phyloP scores from a whole-genome alignment of 495 filamentous ascomycete species.

The Neurospora tetrasperma region DNA sequence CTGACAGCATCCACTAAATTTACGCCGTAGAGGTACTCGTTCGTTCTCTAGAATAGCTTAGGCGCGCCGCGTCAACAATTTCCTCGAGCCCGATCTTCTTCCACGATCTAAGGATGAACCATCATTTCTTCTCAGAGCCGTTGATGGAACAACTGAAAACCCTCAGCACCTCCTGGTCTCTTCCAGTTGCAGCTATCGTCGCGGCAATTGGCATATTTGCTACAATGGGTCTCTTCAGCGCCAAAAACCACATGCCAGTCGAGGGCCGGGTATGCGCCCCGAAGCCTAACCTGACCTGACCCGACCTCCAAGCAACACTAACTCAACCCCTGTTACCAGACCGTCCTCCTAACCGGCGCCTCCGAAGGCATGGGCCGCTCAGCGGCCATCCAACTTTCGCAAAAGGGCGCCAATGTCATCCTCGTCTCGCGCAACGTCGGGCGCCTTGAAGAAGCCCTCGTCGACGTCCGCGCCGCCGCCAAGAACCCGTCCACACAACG shows the following conservation, averaged over 20 bases:
- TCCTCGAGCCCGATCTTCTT: neutral
- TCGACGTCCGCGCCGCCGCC: constrained; percentile 55
- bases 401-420: constrained; percentile 77
- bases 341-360: constrained; percentile 78
- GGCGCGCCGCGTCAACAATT: neutral
- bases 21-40: neutral
- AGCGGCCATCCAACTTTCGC: constrained; percentile 59
- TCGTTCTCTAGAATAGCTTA: no score
- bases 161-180: constrained; percentile 5
- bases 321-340: constrained; percentile 35
- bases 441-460: constrained; percentile 66
- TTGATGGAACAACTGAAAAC: constrained; percentile 13
- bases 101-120: neutral
- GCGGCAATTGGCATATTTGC: constrained; percentile 27
- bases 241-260: constrained; percentile 69
- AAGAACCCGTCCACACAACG: constrained; percentile 52
- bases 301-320: neutral
- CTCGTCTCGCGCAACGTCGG: constrained; percentile 67
- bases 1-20: neutral
- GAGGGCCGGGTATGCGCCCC: constrained; percentile 56
- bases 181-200: constrained; percentile 32
- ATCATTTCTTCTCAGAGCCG: neutral
- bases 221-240: constrained; percentile 53
- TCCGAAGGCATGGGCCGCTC: constrained; percentile 86
- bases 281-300: neutral